Evolutionary conservation across 805 yeast genomes (phyloP).

Genomic region (Danielia oregonensis): DNA sequence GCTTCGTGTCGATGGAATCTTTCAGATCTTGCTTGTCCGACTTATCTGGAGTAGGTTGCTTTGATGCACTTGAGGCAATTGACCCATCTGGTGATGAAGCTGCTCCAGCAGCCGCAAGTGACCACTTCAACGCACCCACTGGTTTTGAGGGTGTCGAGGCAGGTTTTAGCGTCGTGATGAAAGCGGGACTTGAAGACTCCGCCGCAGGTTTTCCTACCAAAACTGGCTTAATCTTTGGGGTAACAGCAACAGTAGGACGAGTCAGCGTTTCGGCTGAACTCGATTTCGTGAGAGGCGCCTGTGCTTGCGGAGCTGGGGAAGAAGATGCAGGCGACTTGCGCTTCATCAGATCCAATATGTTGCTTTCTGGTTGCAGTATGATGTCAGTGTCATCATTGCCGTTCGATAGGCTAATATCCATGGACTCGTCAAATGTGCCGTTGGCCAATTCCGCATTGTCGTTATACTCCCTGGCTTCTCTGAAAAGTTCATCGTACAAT

Average conservation of each 20-base stretch:
- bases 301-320: conserved; percentile 2
- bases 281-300: conserved; percentile 1
- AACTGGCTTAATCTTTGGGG: conserved; percentile 13
- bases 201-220: conserved; percentile 6
- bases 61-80: conserved; percentile 3
- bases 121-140: conserved; percentile 52
- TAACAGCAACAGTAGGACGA: background rate
- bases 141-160: conserved; percentile 54
- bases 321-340: conserved; percentile 1
- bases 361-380: background rate
- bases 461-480: conserved; percentile 17
- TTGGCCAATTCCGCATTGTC: conserved; percentile 9
- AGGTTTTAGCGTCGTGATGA: conserved; percentile 46
- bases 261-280: background rate
- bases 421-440: conserved; percentile 2
- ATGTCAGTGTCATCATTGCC: conserved; percentile 2
- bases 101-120: conserved; percentile 48
- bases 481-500: conserved; percentile 40
- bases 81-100: conserved; percentile 7
- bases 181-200: conserved; percentile 36
- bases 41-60: conserved; percentile 6
- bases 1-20: conserved; percentile 1
- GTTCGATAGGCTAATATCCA: conserved; percentile 4
- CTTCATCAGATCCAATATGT: background rate
- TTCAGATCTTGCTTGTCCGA: conserved; percentile 1